These are phyloP conservation scores for Polygonum maritimum DNA, from an alignment of 148 eudicot genomes.

Conservation along the genomic window DNA sequence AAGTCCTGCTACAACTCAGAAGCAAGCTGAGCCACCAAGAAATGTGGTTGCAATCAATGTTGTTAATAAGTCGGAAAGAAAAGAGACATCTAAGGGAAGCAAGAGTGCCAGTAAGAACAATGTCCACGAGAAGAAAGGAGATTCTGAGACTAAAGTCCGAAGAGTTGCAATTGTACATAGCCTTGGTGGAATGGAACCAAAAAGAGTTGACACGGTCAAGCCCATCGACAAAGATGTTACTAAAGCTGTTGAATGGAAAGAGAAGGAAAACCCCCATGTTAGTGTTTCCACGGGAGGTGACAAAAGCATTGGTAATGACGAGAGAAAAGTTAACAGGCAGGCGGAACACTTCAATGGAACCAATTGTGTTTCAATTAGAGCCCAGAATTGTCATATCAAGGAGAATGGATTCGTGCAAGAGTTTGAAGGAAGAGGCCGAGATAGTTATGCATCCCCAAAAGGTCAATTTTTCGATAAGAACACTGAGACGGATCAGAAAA, in stretches of 20 bases:
- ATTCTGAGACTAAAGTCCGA: conserved; percentile 10
- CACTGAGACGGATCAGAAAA: too few relatives aligned
- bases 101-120: conserved; percentile 5
- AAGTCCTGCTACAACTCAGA: conserved; percentile 11
- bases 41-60: conserved; percentile 9
- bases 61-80: conserved; percentile 1
- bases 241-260: conserved; percentile 14
- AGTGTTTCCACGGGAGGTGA: too few relatives aligned
- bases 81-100: conserved; percentile 11
- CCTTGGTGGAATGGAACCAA: conserved; percentile 18
- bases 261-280: too few relatives aligned
- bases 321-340: too few relatives aligned
- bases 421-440: conserved; percentile 13
- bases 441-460: too few relatives aligned
- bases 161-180: conserved; percentile 19
- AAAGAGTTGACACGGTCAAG: conserved; percentile 16
- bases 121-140: conserved; percentile 4
- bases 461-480: too few relatives aligned
- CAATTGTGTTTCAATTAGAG: conserved; percentile 17
- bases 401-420: conserved; percentile 18
- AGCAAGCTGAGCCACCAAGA: conserved; percentile 4
- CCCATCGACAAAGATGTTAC: conserved; percentile 14
- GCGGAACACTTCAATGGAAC: neutral
- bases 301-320: too few relatives aligned
- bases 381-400: conserved; percentile 10